These are phyloP conservation scores for Aspergillus caelatus DNA, from an alignment of 2,329 filamentous ascomycete species.

Conservation along the genomic window DNA sequence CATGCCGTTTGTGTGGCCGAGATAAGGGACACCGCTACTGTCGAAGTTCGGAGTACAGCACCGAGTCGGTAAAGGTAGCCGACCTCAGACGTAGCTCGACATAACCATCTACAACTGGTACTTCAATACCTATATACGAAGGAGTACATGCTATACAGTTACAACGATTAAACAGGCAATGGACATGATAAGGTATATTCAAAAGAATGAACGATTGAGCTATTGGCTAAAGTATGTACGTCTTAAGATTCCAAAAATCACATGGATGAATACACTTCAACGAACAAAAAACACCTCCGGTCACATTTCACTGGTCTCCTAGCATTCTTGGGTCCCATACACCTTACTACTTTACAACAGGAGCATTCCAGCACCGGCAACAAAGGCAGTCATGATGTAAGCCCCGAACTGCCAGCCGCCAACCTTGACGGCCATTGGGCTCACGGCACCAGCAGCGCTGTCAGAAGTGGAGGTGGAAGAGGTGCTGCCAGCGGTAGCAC, in stretches of 20 bases:
- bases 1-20: constrained; percentile 20
- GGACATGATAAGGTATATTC: background rate
- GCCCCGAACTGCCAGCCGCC: constrained; percentile 46
- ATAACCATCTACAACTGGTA: background rate
- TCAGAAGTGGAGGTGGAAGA: constrained; percentile 28
- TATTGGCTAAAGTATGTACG: constrained; percentile 12
- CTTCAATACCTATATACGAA: background rate
- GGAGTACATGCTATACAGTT: background rate
- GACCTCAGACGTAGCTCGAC: background rate
- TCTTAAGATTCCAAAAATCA: background rate
- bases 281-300: background rate
- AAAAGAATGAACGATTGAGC: constrained; percentile 4
- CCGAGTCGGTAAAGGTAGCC: constrained; percentile 6
- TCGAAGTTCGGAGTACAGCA: background rate
- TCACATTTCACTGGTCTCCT: background rate
- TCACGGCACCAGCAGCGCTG: constrained; percentile 35
- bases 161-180: background rate
- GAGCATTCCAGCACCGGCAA: constrained; percentile 51
- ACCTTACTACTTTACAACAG: constrained; percentile 42
- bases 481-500: constrained; percentile 19
- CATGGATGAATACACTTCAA: background rate
- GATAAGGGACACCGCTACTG: background rate
- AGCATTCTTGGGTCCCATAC: background rate
- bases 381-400: constrained; percentile 47
- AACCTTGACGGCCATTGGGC: constrained; percentile 41